phyloP scores from a whole-genome alignment of 2,329 filamentous ascomycete species.

The Cytospora leucostoma region DNA sequence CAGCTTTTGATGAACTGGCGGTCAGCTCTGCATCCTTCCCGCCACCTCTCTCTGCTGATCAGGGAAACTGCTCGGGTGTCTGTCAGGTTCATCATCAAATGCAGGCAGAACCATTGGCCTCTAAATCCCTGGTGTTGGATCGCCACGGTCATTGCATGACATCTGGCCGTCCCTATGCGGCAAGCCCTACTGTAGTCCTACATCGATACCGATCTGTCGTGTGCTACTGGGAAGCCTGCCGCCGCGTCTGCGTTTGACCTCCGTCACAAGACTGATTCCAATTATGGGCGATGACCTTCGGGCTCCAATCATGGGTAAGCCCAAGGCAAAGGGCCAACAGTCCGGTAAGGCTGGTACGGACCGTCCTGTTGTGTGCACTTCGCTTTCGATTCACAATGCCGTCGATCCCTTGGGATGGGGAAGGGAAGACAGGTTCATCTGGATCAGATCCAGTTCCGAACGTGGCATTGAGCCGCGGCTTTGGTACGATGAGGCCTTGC shows the following conservation, averaged over 20 bases:
- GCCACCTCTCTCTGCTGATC: slow-evolving; percentile 31
- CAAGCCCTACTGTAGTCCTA: slow-evolving; percentile 13
- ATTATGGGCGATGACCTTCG: slow-evolving; percentile 46
- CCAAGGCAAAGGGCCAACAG: slow-evolving; percentile 31
- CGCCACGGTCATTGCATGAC: not conserved
- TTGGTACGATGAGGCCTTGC: slow-evolving; percentile 7
- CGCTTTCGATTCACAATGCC: not conserved
- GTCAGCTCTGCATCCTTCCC: slow-evolving; percentile 44
- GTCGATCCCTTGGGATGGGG: not conserved
- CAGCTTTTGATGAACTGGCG: slow-evolving; percentile 47
- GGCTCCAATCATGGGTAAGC: slow-evolving; percentile 28
- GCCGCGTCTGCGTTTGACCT: slow-evolving; percentile 15
- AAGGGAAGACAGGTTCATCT: not conserved
- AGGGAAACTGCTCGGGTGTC: slow-evolving; percentile 18
- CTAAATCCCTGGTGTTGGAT: slow-evolving; percentile 1
- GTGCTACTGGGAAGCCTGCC: slow-evolving; percentile 19
- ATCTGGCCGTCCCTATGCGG: slow-evolving; percentile 1
- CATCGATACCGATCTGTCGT: slow-evolving; percentile 8
- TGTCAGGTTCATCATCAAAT: slow-evolving; percentile 30
- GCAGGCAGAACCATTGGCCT: slow-evolving; percentile 22
- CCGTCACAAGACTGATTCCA: slow-evolving; percentile 35
- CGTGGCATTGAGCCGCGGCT: slow-evolving; percentile 9
- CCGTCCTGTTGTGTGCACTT: not conserved
- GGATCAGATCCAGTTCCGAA: not conserved
- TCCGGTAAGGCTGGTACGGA: slow-evolving; percentile 28